Base-by-base conservation (phyloP, 169 alveolate species). In the Plasmodium billcollinsi region DNA sequence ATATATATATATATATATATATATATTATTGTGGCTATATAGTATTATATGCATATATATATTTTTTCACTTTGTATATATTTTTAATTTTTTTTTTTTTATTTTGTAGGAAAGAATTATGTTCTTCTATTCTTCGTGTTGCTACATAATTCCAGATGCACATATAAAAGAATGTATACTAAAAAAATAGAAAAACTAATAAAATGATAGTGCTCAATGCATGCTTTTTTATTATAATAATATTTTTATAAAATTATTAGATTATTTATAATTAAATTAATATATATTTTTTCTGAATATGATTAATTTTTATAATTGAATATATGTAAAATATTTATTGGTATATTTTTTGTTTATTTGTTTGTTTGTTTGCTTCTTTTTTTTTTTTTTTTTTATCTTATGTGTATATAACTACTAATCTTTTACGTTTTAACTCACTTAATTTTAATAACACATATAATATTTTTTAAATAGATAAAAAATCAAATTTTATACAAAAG, bases 41-140 rank as follows among this genome's bases (percentile, higher is more conserved):
- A 69, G 47, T 12, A 33, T 52, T 56, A 56, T 54, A 63, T 21
- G 70, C 1, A 18, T 74, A 63, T 61, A 62, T 9, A 11, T 21
- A 14, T 33, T 5, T 33, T 33, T 33, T 33, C 45, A 33, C 26
- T 24, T 12, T 18, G 33, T 76, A n/a, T n/a, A 33, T 39, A 43
- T 18, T 20, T 26, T 7, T 49, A 65, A 24, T 11, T 33, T 24
- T 47, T 52, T 26, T 33, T 26, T 45, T 52, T n/a, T 52, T n/a
- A n/a, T 80, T 54, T 39, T 50, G 20, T 69, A 80, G 90, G 83
- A 80, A 80, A 33, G 90, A 80, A 73, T 61, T 80, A 20, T 80
- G 90, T 59, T 80, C 90, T 12, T 66, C 90, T 54, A 80, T 80
- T 11, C 80, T 80, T 69, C 80, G 90, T 43, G 29, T 67, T 50